phyloP scores from a whole-genome alignment of 768 basidiomycete genomes.

The Zangia roseola region DNA sequence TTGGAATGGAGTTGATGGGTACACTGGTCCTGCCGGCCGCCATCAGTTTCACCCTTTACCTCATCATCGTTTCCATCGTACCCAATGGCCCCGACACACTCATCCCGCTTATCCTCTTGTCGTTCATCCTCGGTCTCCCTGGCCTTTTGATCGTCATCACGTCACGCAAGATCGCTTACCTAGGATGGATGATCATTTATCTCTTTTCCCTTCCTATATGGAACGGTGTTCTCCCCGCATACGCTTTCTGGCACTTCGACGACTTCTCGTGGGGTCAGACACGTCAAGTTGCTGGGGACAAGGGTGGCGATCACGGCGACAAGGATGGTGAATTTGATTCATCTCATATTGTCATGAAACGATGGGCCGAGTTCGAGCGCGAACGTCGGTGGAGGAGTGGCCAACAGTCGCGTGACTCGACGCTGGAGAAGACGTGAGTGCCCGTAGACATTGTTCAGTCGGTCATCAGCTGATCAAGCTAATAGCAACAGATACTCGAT shows the following conservation, averaged over 20 bases:
- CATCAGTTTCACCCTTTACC: conserved; percentile 94
- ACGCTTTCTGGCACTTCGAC: conserved; percentile 99
- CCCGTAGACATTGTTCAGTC: not conserved
- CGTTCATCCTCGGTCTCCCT: conserved; percentile 93
- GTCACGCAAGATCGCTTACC: conserved; percentile 87
- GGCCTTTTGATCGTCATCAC: conserved; percentile 96
- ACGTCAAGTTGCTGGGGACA: conserved; percentile 74
- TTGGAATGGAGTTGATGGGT: conserved; percentile 96
- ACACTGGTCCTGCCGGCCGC: conserved; percentile 96
- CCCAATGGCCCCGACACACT: conserved; percentile 76
- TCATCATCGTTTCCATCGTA: conserved; percentile 85
- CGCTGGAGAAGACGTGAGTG: conserved; percentile 66
- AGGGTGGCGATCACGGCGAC: conserved; percentile 72
- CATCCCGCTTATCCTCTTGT: conserved; percentile 90
- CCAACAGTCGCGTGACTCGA: conserved; percentile 76
- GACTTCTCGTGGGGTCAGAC: conserved; percentile 99
- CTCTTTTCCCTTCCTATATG: conserved; percentile 91
- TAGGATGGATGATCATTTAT: conserved; percentile 98
- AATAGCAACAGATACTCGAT: conserved; percentile 67
- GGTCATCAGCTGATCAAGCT: conserved; percentile 23
- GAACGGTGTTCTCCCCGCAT: conserved; percentile 94
- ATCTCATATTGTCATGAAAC: conserved; percentile 95
- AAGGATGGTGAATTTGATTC: conserved; percentile 99
- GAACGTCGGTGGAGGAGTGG: conserved; percentile 93
- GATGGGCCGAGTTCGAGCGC: conserved; percentile 97